Conservation (phyloP, 257 asterid species). For the Eustoma russellianum region DNA sequence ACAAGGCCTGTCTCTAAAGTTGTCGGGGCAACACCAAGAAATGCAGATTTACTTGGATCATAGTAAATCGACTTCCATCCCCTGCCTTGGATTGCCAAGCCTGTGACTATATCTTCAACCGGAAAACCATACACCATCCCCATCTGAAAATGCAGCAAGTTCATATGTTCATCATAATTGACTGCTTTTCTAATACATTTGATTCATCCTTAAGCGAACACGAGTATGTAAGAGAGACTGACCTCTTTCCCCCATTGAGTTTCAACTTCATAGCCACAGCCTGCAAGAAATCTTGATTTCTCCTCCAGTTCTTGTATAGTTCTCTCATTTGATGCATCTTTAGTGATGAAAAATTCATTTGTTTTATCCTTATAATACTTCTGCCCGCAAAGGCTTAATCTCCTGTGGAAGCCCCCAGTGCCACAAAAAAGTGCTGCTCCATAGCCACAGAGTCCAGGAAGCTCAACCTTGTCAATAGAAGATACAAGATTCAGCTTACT, state of each 20-base stretch:
- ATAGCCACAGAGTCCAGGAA: slow-evolving; percentile 45
- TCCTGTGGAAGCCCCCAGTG: slow-evolving; percentile 71
- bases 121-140: slow-evolving; percentile 76
- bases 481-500: not conserved
- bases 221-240: not conserved
- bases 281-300: slow-evolving; percentile 40
- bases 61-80: slow-evolving; percentile 77
- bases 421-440: slow-evolving; percentile 52
- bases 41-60: slow-evolving; percentile 52
- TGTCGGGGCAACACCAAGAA: slow-evolving; percentile 56
- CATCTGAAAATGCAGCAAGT: slow-evolving; percentile 32
- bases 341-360: slow-evolving; percentile 13
- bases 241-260: slow-evolving; percentile 83
- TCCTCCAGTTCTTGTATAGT: slow-evolving; percentile 46
- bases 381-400: slow-evolving; percentile 44
- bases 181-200: too few species aligned
- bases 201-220: too few species aligned
- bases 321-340: slow-evolving; percentile 13
- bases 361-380: slow-evolving; percentile 14
- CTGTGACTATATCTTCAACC: slow-evolving; percentile 79
- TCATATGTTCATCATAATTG: not conserved
- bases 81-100: slow-evolving; percentile 67
- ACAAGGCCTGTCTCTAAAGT: slow-evolving; percentile 49
- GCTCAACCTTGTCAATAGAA: slow-evolving; percentile 39
- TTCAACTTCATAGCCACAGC: slow-evolving; percentile 58